A percentile compares a stretch with the other conserved stretches of the same genome.
Conservation (phyloP, 2,329 filamentous ascomycete genomes). For the Aureobasidium lini region DNA sequence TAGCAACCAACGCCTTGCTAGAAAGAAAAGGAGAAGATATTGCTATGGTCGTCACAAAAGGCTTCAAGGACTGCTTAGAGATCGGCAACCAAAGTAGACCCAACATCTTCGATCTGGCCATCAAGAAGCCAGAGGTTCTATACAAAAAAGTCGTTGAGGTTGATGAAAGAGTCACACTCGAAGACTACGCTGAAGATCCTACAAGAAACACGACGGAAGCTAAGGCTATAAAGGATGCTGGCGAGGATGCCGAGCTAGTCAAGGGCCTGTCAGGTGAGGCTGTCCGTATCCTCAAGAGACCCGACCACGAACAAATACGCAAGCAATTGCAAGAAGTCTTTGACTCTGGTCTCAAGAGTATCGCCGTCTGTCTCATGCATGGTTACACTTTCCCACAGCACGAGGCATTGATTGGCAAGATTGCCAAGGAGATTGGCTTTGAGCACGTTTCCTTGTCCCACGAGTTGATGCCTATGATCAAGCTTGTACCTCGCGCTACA, state of each 20-base stretch:
- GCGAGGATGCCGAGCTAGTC: constrained; percentile 50
- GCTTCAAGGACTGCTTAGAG: constrained; percentile 77
- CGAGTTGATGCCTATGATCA: constrained; percentile 83
- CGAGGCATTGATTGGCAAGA: constrained; percentile 65
- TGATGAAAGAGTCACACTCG: constrained; percentile 81
- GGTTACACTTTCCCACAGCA: constrained; percentile 86
- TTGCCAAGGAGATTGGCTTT: constrained; percentile 77
- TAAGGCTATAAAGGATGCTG: constrained; percentile 41
- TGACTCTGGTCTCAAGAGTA: constrained; percentile 64
- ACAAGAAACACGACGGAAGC: constrained; percentile 52
- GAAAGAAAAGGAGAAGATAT: constrained; percentile 87
- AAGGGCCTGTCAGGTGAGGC: constrained; percentile 67
- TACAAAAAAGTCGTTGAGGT: constrained; percentile 84
- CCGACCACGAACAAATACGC: constrained; percentile 50
- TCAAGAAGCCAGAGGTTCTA: constrained; percentile 77
- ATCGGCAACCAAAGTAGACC: constrained; percentile 90
- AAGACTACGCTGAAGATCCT: constrained; percentile 88
- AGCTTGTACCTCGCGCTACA: constrained; percentile 66
- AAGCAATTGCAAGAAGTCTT: constrained; percentile 59
- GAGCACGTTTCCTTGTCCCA: constrained; percentile 73
- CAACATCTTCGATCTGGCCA: constrained; percentile 84
- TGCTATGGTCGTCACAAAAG: constrained; percentile 77
- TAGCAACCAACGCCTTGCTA: constrained; percentile 84
- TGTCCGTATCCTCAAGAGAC: constrained; percentile 60
- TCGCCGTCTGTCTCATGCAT: constrained; percentile 88